Evolutionary conservation across 495 filamentous ascomycete species (phyloP).

Genomic region (Usnea hakonensis): DNA sequence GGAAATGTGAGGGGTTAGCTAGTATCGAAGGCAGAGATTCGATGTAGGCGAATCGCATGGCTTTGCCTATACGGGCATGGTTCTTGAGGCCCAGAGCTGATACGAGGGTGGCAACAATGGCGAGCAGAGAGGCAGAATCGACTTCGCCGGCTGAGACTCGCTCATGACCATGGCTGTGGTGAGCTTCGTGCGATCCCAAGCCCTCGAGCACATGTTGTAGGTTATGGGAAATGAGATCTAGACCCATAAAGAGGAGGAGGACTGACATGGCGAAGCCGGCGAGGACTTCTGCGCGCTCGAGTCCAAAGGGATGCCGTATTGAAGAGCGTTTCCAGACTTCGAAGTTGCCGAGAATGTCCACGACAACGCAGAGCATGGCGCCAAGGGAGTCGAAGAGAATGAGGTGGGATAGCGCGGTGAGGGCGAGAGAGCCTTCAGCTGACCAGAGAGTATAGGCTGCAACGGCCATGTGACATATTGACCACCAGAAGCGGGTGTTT

Average conservation of each 20-base stretch:
- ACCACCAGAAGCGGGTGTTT: conserved; percentile 76
- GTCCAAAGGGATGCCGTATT: conserved; percentile 87
- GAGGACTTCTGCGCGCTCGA: conserved; percentile 86
- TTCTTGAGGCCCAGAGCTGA: conserved; percentile 84
- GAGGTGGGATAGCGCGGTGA: conserved; percentile 87
- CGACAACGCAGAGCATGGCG: conserved; percentile 84
- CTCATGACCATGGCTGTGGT: conserved; percentile 60
- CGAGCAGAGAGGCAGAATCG: conserved; percentile 74
- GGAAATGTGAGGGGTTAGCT: conserved; percentile 86
- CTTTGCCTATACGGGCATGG: conserved; percentile 85
- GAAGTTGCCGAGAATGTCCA: conserved; percentile 90
- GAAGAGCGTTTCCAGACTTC: conserved; percentile 94
- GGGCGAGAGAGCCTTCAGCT: conserved; percentile 77
- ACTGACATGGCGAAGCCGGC: conserved; percentile 97
- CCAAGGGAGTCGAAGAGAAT: conserved; percentile 92
- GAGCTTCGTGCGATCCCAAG: conserved; percentile 52
- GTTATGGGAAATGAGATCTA: conserved; percentile 90
- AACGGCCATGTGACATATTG: conserved; percentile 74
- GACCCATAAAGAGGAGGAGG: conserved; percentile 88
- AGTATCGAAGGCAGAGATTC: conserved; percentile 71
- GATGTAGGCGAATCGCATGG: conserved; percentile 73
- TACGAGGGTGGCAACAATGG: conserved; percentile 80
- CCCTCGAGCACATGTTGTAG: conserved; percentile 75
- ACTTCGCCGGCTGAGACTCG: conserved; percentile 66
- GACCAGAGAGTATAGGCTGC: conserved; percentile 78